Conservation (phyloP, 2,329 filamentous ascomycete genomes). For the Fusarium sp. region DNA sequence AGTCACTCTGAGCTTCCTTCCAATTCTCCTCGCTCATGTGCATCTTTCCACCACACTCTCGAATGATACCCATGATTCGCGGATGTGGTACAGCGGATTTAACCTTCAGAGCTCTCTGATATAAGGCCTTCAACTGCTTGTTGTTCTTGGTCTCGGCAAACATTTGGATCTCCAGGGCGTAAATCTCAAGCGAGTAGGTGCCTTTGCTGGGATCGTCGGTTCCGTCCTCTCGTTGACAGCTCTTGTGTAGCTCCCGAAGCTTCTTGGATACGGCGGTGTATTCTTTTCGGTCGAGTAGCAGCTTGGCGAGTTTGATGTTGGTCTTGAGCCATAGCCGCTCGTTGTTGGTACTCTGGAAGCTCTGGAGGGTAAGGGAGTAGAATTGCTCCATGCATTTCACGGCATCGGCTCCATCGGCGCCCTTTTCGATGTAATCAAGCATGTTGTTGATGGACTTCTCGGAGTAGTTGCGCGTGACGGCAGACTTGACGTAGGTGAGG, state of each 20-base stretch:
- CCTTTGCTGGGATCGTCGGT: slow-evolving; percentile 94
- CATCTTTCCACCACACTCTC: slow-evolving; percentile 99
- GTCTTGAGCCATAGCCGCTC: slow-evolving; percentile 98
- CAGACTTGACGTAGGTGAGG: slow-evolving; percentile 96
- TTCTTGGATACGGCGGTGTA: slow-evolving; percentile 86
- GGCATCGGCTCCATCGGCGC: slow-evolving; percentile 76
- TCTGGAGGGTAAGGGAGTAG: slow-evolving; percentile 92
- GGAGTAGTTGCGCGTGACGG: slow-evolving; percentile 97
- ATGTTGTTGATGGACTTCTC: slow-evolving; percentile 99
- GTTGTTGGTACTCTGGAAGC: slow-evolving; percentile 98
- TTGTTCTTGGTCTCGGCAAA: slow-evolving; percentile 97
- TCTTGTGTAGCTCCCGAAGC: slow-evolving; percentile 87
- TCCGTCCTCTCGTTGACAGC: slow-evolving; percentile 90
- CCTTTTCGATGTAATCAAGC: slow-evolving; percentile 97
- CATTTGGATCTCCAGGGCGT: slow-evolving; percentile 98
- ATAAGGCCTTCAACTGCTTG: slow-evolving; percentile 93
- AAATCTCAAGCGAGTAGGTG: slow-evolving; percentile 95
- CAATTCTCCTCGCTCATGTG: slow-evolving; percentile 99
- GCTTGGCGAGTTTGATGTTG: slow-evolving; percentile 94
- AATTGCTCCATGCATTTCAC: slow-evolving; percentile 92
- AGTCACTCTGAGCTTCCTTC: slow-evolving; percentile 96
- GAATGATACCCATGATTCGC: slow-evolving; percentile 99
- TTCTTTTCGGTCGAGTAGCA: slow-evolving; percentile 92
- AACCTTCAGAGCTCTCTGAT: slow-evolving; percentile 91
- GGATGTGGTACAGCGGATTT: slow-evolving; percentile 98